Conservation (phyloP, 2,329 filamentous ascomycete species). For the Cryphonectria radicalis region DNA sequence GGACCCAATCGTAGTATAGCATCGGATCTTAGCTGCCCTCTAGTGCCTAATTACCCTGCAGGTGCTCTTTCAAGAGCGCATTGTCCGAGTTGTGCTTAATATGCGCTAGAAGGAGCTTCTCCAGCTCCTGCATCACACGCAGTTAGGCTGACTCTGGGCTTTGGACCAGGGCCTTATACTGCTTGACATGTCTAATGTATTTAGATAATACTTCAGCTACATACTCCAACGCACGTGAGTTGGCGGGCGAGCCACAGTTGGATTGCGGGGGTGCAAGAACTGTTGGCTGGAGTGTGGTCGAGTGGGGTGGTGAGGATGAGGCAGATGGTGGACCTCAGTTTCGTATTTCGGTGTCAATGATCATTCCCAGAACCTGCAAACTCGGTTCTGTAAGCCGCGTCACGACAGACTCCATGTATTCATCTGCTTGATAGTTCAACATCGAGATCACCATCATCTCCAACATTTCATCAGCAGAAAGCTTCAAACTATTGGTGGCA, state of each 20-base stretch:
- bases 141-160: background rate
- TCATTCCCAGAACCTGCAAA: conserved; percentile 4
- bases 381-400: background rate
- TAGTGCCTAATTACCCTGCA: no score
- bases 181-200: background rate
- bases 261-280: background rate
- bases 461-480: background rate
- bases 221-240: background rate
- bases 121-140: background rate
- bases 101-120: background rate
- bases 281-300: background rate
- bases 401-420: conserved; percentile 6
- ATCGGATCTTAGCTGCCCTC: background rate
- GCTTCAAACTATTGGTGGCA: background rate
- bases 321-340: background rate
- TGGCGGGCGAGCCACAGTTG: background rate
- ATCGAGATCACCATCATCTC: background rate
- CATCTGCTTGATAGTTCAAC: conserved; percentile 2
- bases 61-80: background rate
- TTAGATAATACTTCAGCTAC: background rate
- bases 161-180: background rate
- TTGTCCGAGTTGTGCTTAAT: conserved; percentile 1
- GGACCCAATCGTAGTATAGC: conserved; percentile 1
- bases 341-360: background rate
- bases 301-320: background rate